These are phyloP conservation scores for Dendrobium chrysotoxum DNA, from an alignment of 106 monocot genomes.

Conservation along the genomic window DNA sequence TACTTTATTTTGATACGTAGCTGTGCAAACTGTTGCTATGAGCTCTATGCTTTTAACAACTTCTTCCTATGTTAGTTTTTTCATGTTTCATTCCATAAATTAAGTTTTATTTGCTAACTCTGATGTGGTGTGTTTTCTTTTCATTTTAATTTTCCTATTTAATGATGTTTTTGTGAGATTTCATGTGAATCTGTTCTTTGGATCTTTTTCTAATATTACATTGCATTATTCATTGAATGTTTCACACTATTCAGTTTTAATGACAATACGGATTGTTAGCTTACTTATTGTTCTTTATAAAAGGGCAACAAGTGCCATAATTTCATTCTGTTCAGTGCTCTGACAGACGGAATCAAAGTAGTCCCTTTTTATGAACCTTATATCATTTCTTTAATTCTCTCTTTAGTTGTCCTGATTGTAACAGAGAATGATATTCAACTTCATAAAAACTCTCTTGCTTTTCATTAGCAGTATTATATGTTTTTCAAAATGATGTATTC, in stretches of 20 bases:
- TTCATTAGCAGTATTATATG: neutral
- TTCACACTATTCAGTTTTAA: neutral
- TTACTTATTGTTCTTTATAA: neutral
- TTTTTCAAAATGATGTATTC: neutral
- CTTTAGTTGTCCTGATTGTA: slow-evolving; percentile 1
- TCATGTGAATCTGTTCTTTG: neutral
- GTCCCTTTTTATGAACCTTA: slow-evolving; percentile 2
- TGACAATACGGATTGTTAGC: neutral
- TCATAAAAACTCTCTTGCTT: neutral
- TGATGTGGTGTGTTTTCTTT: neutral
- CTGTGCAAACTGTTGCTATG: neutral
- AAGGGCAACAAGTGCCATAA: neutral
- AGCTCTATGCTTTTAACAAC: neutral
- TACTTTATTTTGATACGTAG: neutral
- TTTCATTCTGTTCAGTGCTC: neutral
- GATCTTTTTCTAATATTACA: neutral
- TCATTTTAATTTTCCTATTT: neutral
- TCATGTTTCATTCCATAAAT: neutral
- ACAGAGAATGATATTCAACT: slow-evolving; percentile 1
- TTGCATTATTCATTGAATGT: neutral
- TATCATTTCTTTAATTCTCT: neutral
- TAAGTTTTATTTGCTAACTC: neutral
- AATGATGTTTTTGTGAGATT: neutral
- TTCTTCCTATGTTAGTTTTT: neutral
- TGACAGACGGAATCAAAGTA: neutral